These are phyloP conservation scores for Arctium lappa DNA, from an alignment of 129 eudicot species.

Conservation along the genomic window DNA sequence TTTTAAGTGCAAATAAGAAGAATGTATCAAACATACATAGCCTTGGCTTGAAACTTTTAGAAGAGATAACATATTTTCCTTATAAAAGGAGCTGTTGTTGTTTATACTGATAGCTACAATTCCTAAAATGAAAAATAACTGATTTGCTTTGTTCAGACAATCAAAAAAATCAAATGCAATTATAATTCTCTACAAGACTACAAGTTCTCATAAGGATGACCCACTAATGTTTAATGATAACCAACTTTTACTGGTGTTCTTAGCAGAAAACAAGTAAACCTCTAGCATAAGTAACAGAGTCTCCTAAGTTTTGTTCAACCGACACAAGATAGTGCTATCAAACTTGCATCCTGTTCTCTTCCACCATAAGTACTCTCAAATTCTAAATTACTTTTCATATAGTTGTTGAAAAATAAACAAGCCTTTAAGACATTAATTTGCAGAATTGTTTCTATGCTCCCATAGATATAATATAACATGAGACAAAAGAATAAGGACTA, in stretches of 20 bases:
- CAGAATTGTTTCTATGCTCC: neutral
- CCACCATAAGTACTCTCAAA: neutral
- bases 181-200: neutral
- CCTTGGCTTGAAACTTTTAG: neutral
- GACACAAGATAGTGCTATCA: neutral
- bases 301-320: neutral
- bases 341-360: neutral
- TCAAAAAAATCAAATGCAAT: neutral
- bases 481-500: conserved; percentile 22
- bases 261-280: neutral
- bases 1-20: neutral
- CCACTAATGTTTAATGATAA: neutral
- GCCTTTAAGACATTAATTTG: neutral
- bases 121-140: neutral
- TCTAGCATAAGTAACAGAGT: neutral
- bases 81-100: neutral
- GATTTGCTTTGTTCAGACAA: neutral
- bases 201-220: neutral
- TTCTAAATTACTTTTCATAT: neutral
- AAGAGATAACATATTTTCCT: neutral
- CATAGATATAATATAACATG: neutral
- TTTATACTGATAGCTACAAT: neutral
- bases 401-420: neutral
- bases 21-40: neutral
- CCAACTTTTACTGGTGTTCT: neutral